Conservation (phyloP, 352 stramenopile genomes). For the Phytophthora sansomeana region DNA sequence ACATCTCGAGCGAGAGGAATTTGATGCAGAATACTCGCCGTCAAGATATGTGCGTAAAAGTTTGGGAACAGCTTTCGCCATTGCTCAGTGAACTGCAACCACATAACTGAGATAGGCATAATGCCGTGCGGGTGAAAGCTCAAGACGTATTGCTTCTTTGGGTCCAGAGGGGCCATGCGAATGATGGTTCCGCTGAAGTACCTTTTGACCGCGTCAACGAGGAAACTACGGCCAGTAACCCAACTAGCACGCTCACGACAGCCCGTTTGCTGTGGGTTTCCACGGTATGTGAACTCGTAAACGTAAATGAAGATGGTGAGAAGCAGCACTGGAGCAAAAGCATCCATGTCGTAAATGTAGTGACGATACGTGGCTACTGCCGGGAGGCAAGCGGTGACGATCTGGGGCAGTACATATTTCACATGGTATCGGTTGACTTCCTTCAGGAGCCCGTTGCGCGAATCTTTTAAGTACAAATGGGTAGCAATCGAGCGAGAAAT, state of each 20-base stretch:
- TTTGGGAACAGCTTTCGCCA: constrained; percentile 75
- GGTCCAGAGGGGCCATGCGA: constrained; percentile 60
- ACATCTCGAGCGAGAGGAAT: constrained; percentile 79
- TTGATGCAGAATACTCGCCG: constrained; percentile 83
- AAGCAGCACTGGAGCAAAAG: constrained; percentile 46
- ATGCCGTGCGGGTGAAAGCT: constrained; percentile 86
- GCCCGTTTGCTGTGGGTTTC: constrained; percentile 70
- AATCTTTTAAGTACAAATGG: constrained; percentile 71
- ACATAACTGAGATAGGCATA: constrained; percentile 78
- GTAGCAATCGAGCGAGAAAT: constrained; percentile 64
- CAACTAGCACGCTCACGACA: constrained; percentile 56
- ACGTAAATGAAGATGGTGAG: constrained; percentile 67
- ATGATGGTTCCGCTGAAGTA: constrained; percentile 82
- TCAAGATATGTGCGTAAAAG: constrained; percentile 73
- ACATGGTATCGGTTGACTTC: constrained; percentile 57
- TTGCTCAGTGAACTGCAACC: constrained; percentile 76
- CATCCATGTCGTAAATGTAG: constrained; percentile 57
- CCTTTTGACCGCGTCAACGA: constrained; percentile 63
- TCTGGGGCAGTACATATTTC: constrained; percentile 65
- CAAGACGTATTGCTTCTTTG: constrained; percentile 73
- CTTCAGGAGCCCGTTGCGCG: constrained; percentile 49
- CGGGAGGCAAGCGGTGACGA: constrained; percentile 50
- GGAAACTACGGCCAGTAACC: constrained; percentile 45
- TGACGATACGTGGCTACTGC: constrained; percentile 56
- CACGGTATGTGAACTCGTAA: constrained; percentile 75